These are phyloP conservation scores for Tetrahymena thermophila DNA, from an alignment of 73 alveolate genomes.

Conservation along the genomic window DNA sequence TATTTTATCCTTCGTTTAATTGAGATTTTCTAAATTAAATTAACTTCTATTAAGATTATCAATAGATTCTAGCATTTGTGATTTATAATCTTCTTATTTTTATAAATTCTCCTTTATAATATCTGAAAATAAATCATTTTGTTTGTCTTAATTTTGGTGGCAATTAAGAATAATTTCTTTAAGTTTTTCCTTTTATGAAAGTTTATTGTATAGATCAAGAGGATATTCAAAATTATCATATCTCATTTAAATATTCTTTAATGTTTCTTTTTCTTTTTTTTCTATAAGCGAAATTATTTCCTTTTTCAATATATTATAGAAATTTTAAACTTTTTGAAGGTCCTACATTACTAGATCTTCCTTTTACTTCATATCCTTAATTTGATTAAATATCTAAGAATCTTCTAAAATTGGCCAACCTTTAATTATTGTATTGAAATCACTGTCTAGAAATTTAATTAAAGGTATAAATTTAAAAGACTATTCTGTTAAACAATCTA, in stretches of 20 bases:
- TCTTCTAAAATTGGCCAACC: neutral
- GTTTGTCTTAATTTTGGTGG: neutral
- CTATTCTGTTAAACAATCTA: neutral
- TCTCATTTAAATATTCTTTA: too few species aligned
- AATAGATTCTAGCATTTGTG: neutral
- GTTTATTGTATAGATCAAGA: neutral
- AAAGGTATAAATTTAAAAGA: neutral
- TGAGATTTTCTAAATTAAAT: neutral
- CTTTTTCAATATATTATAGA: too few species aligned
- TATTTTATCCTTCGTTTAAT: too few species aligned
- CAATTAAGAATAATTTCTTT: neutral
- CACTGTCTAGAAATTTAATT: neutral
- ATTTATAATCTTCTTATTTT: too few species aligned
- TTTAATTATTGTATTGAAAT: neutral
- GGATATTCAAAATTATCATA: neutral
- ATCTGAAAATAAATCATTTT: neutral
- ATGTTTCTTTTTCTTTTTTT: neutral
- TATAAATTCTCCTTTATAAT: neutral
- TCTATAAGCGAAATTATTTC: neutral
- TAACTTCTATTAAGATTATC: neutral
- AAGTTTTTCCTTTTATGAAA: too few species aligned
- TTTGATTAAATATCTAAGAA: neutral
- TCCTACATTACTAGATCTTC: neutral
- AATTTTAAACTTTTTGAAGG: too few species aligned
- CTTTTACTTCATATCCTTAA: neutral